These are phyloP conservation scores for Citrus glauca DNA, from an alignment of 345 rosid genomes.

Conservation along the genomic window DNA sequence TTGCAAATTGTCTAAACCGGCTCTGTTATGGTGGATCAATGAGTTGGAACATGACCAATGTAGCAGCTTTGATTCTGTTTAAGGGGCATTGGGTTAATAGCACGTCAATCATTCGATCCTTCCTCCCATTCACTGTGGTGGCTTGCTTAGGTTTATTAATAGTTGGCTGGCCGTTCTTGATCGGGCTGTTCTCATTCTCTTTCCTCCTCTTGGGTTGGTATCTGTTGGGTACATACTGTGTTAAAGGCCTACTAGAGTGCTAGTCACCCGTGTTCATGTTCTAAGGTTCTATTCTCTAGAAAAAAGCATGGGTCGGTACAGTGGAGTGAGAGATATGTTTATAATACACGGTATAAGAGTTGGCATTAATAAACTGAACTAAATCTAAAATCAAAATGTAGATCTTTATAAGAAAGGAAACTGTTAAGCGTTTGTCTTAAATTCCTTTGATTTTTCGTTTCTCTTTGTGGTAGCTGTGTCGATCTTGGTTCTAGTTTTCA, in stretches of 20 bases:
- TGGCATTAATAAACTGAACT: neutral
- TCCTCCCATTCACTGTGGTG: conserved; percentile 68
- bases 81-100: conserved; percentile 67
- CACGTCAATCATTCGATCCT: conserved; percentile 61
- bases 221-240: conserved; percentile 58
- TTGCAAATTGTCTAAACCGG: conserved; percentile 73
- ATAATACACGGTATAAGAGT: conserved; percentile 8
- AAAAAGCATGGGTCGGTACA: neutral
- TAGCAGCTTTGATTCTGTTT: conserved; percentile 50
- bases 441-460: neutral
- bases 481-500: neutral
- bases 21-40: conserved; percentile 64
- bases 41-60: conserved; percentile 89
- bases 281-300: neutral
- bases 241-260: conserved; percentile 50
- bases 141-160: conserved; percentile 44
- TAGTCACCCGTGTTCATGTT: conserved; percentile 22
- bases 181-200: conserved; percentile 64
- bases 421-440: neutral
- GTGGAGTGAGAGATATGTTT: conserved; percentile 13
- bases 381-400: neutral
- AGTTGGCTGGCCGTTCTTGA: conserved; percentile 81
- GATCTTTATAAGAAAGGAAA: conserved; percentile 10
- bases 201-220: conserved; percentile 70
- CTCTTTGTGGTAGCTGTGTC: neutral